Conservation (phyloP, 2,329 filamentous ascomycete genomes). For the Chrysosporium queenslandicum region DNA sequence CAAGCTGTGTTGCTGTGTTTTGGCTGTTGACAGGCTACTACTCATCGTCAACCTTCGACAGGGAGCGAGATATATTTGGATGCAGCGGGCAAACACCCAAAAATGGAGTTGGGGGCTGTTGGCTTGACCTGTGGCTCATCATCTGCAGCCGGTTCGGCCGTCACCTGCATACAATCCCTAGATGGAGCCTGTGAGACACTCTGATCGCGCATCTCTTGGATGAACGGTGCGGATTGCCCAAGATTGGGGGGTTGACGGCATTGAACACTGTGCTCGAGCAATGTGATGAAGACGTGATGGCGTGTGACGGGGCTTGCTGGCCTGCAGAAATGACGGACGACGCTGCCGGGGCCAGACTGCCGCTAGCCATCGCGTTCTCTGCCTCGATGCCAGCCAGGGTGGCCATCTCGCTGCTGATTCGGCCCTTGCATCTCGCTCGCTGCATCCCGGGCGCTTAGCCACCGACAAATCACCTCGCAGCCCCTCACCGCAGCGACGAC, state of each 20-base stretch:
- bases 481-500: slow-evolving; percentile 1
- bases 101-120: too few relatives aligned
- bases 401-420: slow-evolving; percentile 7
- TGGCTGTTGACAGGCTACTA: too few relatives aligned
- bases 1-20: too few relatives aligned
- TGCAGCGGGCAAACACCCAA: too few relatives aligned
- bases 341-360: not conserved
- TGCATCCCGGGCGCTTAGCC: slow-evolving; percentile 14
- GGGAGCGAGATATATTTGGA: too few relatives aligned
- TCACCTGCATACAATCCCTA: too few relatives aligned
- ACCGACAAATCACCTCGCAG: slow-evolving; percentile 13
- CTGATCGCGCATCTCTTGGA: not conserved
- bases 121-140: too few relatives aligned
- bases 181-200: not conserved
- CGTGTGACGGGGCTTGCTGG: slow-evolving; percentile 6
- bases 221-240: too few relatives aligned
- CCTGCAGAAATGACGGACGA: not conserved
- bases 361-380: not conserved
- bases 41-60: too few relatives aligned
- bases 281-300: not conserved
- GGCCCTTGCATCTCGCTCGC: not conserved
- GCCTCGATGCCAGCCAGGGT: not conserved
- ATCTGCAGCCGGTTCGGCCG: too few relatives aligned
- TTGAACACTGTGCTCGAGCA: not conserved
- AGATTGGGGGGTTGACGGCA: too few relatives aligned